Base-by-base conservation (phyloP, 169 alveolate genomes). In the Plasmodium gallinaceum region DNA sequence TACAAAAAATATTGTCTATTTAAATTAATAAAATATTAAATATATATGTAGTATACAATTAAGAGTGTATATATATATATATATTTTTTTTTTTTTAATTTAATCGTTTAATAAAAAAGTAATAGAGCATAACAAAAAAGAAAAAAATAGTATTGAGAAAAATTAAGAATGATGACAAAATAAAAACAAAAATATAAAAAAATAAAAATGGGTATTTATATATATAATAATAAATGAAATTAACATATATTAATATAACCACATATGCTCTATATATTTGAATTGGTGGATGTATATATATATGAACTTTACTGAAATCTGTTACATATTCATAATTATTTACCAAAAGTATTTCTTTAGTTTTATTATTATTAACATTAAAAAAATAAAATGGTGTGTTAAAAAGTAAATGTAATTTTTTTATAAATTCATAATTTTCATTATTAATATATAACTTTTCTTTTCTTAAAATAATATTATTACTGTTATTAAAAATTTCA, bases 331-430 rank as follows among this genome's bases (percentile, higher is more conserved):
- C 39, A 58, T 78, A 66, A 5, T 69, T 78, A 58, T 65, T 22
- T 18, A 78, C 70, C 51, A 78, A 58, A 42, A 32, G n/a, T 7
- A 78, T 64, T 43, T 78, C 70, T 42, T 12, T 78, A 8, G 39
- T 78, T 64, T 57, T 62, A 42, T 58, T 61, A 65, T 64, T 78
- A 58, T 64, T 16, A 8, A 78, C 7, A 43, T 78, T 78, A 70
- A 78, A 78, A 57, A 78, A 78, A 58, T 78, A 78, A 58, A 78
- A 78, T 5, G 89, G 89, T 1, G 89, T 18, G 57, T 78, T 78
- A 26, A 78, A 51, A 78, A 78, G 46, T 78, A 78, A 78, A 78
- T 78, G 65, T 16, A 78, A 69, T 65, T 78, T 78, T 14, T 78
- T 78, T 78, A 78, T 78, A 51, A 65, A 65, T 8, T 78, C 69